Evolutionary conservation across 352 stramenopile genomes (phyloP).

Genomic region (Globisporangium okanoganense): DNA sequence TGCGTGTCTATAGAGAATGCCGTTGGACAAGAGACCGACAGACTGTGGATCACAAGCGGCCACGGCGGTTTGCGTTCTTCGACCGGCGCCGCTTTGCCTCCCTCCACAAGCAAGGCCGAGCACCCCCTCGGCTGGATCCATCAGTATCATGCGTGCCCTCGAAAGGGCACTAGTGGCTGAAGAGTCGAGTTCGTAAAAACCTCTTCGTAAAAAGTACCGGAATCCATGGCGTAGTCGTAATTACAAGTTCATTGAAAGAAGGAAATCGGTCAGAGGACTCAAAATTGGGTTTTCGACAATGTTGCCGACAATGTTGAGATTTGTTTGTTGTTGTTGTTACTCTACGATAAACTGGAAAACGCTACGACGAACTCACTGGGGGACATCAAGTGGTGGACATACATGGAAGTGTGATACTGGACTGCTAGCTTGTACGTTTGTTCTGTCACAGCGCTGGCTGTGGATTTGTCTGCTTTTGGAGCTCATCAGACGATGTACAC

Average conservation of each 20-base stretch:
- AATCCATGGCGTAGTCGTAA: too few species aligned
- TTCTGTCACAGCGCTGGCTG: conserved; percentile 12
- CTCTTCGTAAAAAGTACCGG: conserved; percentile 6
- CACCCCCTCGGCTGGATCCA: background rate
- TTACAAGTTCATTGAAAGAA: too few species aligned
- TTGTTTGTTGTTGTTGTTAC: background rate
- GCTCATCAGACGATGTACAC: conserved; percentile 7
- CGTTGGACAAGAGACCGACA: background rate
- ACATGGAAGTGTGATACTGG: background rate
- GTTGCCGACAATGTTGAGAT: background rate
- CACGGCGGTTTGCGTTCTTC: background rate
- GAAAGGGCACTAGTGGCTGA: background rate
- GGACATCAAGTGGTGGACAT: background rate
- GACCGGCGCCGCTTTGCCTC: background rate
- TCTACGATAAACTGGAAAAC: background rate
- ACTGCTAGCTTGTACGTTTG: background rate
- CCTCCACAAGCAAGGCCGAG: background rate
- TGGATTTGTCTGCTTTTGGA: background rate
- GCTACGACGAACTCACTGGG: background rate
- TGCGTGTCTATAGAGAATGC: background rate
- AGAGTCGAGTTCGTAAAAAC: conserved; percentile 6
- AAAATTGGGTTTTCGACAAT: background rate
- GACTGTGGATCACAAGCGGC: background rate
- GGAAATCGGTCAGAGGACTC: background rate
- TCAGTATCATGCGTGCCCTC: too few species aligned